Conservation (phyloP, 805 yeast species). For the Pichia thaimueangensis region DNA sequence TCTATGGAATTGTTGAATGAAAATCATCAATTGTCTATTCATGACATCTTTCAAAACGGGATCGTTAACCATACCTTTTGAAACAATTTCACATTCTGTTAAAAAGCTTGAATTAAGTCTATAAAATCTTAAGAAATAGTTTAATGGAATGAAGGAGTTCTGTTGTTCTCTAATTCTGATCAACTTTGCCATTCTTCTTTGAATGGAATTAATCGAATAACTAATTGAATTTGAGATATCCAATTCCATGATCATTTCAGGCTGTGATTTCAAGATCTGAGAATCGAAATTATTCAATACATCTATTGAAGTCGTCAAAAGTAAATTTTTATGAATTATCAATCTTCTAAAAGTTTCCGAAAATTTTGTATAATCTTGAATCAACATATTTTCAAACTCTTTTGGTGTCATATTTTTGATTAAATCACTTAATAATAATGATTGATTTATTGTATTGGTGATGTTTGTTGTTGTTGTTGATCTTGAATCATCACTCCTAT, state of each 20-base stretch:
- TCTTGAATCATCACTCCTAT: conserved; percentile 19
- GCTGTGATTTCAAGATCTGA: conserved; percentile 25
- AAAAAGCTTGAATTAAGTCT: conserved; percentile 62
- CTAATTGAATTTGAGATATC: conserved; percentile 64
- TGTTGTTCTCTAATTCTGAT: conserved; percentile 72
- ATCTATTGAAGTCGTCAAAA: conserved; percentile 64
- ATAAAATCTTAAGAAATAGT: conserved; percentile 62
- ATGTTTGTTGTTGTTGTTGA: conserved; percentile 23
- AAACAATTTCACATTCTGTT: conserved; percentile 75
- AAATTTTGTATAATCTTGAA: conserved; percentile 51
- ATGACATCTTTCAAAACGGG: conserved; percentile 62
- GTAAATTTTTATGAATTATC: conserved; percentile 68
- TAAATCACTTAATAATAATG: conserved; percentile 30
- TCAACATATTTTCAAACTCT: conserved; percentile 70
- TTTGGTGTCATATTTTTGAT: conserved; percentile 62
- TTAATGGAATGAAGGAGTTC: conserved; percentile 48
- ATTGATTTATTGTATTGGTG: conserved; percentile 17
- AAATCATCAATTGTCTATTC: conserved; percentile 58
- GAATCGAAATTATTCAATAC: conserved; percentile 30
- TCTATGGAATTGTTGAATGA: conserved; percentile 49
- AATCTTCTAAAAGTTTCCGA: conserved; percentile 71
- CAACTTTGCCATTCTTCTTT: conserved; percentile 70
- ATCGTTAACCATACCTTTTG: conserved; percentile 52
- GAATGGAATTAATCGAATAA: conserved; percentile 64
- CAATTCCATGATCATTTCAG: conserved; percentile 46